phyloP scores from a whole-genome alignment of 805 yeast species.

The Jamesozyma rosinii region DNA sequence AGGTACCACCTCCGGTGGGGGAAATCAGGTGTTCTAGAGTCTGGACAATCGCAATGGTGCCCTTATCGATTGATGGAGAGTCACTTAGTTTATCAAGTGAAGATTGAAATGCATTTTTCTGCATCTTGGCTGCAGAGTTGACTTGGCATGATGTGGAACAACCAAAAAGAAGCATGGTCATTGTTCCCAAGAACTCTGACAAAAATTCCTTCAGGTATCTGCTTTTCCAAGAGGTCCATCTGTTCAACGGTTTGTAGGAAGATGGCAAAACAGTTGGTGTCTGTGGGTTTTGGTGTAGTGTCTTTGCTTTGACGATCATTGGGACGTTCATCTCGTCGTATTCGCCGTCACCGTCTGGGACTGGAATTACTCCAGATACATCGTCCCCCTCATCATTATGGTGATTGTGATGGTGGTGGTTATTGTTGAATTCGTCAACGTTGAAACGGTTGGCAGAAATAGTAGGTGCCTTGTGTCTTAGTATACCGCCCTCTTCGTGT shows the following conservation, averaged over 20 bases:
- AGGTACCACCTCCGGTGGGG: slow-evolving; percentile 31
- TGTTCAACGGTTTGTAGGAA: slow-evolving; percentile 30
- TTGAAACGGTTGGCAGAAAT: slow-evolving; percentile 19
- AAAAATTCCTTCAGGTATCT: slow-evolving; percentile 36
- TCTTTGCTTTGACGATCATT: slow-evolving; percentile 30
- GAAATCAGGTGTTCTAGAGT: slow-evolving; percentile 9
- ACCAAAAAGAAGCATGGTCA: slow-evolving; percentile 39
- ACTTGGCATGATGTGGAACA: slow-evolving; percentile 42
- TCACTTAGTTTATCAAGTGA: slow-evolving; percentile 3
- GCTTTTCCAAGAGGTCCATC: slow-evolving; percentile 31
- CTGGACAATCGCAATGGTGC: slow-evolving; percentile 3
- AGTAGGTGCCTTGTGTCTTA: slow-evolving; percentile 10
- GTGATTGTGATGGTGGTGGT: too few species aligned
- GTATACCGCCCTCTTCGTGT: slow-evolving; percentile 9
- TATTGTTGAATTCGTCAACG: too few species aligned
- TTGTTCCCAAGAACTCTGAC: slow-evolving; percentile 46
- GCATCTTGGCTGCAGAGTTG: slow-evolving; percentile 27
- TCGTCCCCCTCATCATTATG: too few species aligned
- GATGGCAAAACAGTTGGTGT: slow-evolving; percentile 33
- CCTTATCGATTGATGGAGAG: slow-evolving; percentile 3
- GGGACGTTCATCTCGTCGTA: slow-evolving; percentile 13
- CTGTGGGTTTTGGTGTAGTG: slow-evolving; percentile 32
- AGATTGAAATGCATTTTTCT: slow-evolving; percentile 9
- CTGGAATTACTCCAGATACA: not conserved
- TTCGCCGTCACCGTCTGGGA: slow-evolving; percentile 4